Percentiles rank a stretch among this genome's conserved stretches.
phyloP scores from a whole-genome alignment of 1,139 yeast genomes.

The Kodamaea sp. region DNA sequence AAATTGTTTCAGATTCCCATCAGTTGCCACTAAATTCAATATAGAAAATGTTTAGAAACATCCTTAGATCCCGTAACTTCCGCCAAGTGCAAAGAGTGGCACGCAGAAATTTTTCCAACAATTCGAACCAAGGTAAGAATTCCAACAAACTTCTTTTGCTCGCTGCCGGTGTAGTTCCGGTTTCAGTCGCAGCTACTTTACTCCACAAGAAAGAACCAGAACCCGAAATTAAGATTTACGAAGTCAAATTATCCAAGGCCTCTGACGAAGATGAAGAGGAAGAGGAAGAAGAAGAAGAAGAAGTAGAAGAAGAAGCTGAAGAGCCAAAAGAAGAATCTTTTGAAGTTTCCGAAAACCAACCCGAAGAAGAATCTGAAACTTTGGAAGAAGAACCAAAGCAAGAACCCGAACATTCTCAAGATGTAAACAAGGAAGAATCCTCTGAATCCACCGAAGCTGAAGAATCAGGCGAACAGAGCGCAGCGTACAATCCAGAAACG shows the following conservation, averaged over 20 bases:
- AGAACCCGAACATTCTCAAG: slow-evolving; percentile 16
- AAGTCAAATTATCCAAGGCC: slow-evolving; percentile 8
- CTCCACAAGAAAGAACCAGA: slow-evolving; percentile 9
- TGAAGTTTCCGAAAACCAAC: slow-evolving; percentile 8
- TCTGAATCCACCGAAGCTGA: slow-evolving; percentile 13
- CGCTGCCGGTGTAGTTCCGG: slow-evolving; percentile 15
- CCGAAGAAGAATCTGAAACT: slow-evolving; percentile 4
- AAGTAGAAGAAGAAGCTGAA: slow-evolving; percentile 4
- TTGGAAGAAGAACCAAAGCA: neutral
- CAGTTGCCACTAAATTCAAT: neutral
- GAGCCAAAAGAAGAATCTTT: slow-evolving; percentile 6
- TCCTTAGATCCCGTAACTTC: slow-evolving; percentile 9
- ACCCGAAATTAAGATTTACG: slow-evolving; percentile 9
- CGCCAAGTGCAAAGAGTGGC: slow-evolving; percentile 13
- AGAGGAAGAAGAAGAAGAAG: slow-evolving; percentile 6
- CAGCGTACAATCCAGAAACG: slow-evolving; percentile 94
- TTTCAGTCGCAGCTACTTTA: slow-evolving; percentile 10
- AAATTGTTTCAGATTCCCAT: neutral
- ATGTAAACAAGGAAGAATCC: slow-evolving; percentile 6
- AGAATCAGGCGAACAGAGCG: slow-evolving; percentile 38
- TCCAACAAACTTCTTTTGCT: slow-evolving; percentile 11
- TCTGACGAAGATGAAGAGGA: slow-evolving; percentile 9
- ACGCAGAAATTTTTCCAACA: slow-evolving; percentile 12
- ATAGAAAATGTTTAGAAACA: slow-evolving; percentile 13
- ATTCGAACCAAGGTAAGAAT: slow-evolving; percentile 5